Percentiles rank a stretch among this genome's conserved stretches.
Evolutionary conservation across 352 stramenopile species (phyloP).

Genomic region (Thalassiosira mediterranea): DNA sequence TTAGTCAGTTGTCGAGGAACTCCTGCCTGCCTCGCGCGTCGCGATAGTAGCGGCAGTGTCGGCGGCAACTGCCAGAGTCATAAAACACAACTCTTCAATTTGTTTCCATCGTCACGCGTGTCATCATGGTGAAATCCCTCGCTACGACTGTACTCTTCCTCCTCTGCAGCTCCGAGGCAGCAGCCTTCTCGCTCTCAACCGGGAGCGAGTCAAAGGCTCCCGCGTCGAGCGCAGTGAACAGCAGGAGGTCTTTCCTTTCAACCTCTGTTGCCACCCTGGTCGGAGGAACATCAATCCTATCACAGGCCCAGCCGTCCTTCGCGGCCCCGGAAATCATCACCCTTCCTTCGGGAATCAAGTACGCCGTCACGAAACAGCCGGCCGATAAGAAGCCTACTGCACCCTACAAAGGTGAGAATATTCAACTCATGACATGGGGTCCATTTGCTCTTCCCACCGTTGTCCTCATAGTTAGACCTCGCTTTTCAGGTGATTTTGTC

Average conservation of each 20-base stretch:
- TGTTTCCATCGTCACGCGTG: too few relatives aligned
- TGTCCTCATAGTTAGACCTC: too few relatives aligned
- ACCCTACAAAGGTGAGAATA: conserved; percentile 35
- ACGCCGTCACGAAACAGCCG: conserved; percentile 64
- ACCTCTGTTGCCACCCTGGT: conserved; percentile 19
- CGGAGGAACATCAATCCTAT: conserved; percentile 7
- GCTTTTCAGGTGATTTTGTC: conserved; percentile 79
- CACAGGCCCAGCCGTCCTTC: conserved; percentile 18
- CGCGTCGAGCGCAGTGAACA: neutral
- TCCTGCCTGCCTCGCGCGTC: too few relatives aligned
- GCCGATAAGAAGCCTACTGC: conserved; percentile 45
- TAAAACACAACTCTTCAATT: too few relatives aligned
- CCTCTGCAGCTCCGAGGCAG: conserved; percentile 6
- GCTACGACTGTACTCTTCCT: conserved; percentile 9
- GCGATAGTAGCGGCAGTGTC: too few relatives aligned
- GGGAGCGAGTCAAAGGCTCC: neutral
- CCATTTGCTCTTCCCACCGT: too few relatives aligned
- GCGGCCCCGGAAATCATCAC: conserved; percentile 72
- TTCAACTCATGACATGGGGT: too few relatives aligned
- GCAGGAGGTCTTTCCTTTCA: conserved; percentile 36
- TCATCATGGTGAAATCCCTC: conserved; percentile 23
- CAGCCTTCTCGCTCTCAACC: conserved; percentile 23
- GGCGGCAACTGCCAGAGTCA: too few relatives aligned
- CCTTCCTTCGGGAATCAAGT: conserved; percentile 68
- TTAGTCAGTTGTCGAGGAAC: too few relatives aligned